Evolutionary conservation across 2,329 filamentous ascomycete species (phyloP), one percentile per base, ranked within the genome.

Genomic region (Venturia effusa): DNA sequence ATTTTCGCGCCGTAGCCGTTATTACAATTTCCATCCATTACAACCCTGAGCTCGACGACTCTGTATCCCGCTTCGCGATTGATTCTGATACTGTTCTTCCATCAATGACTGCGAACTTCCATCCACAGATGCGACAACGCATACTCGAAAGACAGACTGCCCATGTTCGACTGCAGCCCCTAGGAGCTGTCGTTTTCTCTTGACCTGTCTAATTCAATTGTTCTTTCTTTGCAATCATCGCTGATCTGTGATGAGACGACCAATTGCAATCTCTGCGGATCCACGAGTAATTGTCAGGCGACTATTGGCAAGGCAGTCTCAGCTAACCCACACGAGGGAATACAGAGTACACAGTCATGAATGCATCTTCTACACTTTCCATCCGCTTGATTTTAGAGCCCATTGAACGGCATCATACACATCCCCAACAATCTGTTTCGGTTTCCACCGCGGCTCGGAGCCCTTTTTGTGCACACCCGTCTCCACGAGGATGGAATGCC

Each of bases 391-490:
- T 74, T 84, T 79, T 70, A 94, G 75, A 4, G 87, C 90, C 88
- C 88, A 95, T 66, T 84, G 78, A 4, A 96, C 89, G 13, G 89
- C 92, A 67, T 86, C 85, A 69, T 84, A 81, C 3, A 96, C 92
- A 76, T 93, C 86, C 43, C 89, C 83, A 27, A 88, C 85, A 66
- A 91, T 85, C 32, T 81, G 81, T 61, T 80, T 82, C 8, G 90
- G 90, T 68, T 77, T 77, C 72, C 84, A 81, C 24, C 80, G 79
- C 17, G 89, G 88, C 68, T 72, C 73, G 19, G 74, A 75, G 0
- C 80, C 81, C 55, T 81, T 78, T 37, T 73, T 73, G 76, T 88
- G 95, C 0, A 96, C 91, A 0, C 92, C 92, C 10, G 89, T 96
- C 68, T 85, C 81, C 34, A 96, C 88, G 65, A 96, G 77, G 22